A percentile compares a stretch with the other conserved stretches of the same genome.
Evolutionary conservation across 257 asterid species (phyloP).

Genomic region (Petunia secreta): DNA sequence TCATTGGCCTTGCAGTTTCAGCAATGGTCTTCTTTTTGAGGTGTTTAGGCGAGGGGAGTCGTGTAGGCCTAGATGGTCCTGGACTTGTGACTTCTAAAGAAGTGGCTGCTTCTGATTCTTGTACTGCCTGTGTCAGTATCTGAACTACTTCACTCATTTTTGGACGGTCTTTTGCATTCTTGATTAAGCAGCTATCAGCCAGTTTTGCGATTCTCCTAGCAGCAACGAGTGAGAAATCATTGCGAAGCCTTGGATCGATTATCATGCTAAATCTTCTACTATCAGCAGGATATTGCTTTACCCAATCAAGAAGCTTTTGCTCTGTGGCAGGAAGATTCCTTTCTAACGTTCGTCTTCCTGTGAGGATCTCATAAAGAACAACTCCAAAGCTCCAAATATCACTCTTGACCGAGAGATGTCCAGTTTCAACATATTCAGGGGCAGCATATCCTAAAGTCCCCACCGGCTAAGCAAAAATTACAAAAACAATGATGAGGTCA

Average conservation of each 20-base stretch:
- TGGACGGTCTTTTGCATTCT: slow-evolving; percentile 74
- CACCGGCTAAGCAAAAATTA: slow-evolving; percentile 58
- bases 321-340: slow-evolving; percentile 59
- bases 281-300: slow-evolving; percentile 69
- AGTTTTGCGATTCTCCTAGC: slow-evolving; percentile 73
- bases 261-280: slow-evolving; percentile 67
- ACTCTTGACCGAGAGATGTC: slow-evolving; percentile 76
- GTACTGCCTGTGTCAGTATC: slow-evolving; percentile 66
- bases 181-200: slow-evolving; percentile 78
- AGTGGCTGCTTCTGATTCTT: slow-evolving; percentile 59
- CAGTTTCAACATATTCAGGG: slow-evolving; percentile 78
- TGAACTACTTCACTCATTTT: slow-evolving; percentile 68
- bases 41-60: slow-evolving; percentile 13
- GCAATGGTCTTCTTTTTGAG: slow-evolving; percentile 11
- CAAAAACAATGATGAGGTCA: neutral
- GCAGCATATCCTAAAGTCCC: slow-evolving; percentile 95
- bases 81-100: slow-evolving; percentile 29
- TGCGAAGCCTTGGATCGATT: slow-evolving; percentile 69
- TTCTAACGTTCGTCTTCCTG: slow-evolving; percentile 83
- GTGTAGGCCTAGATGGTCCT: slow-evolving; percentile 34
- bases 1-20: neutral
- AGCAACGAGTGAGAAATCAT: slow-evolving; percentile 59
- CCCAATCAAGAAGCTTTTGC: slow-evolving; percentile 86
- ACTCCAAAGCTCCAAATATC: slow-evolving; percentile 92
- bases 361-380: slow-evolving; percentile 77